Evolutionary conservation across 768 basidiomycete genomes (phyloP).

Genomic region (Mycena alexandri): DNA sequence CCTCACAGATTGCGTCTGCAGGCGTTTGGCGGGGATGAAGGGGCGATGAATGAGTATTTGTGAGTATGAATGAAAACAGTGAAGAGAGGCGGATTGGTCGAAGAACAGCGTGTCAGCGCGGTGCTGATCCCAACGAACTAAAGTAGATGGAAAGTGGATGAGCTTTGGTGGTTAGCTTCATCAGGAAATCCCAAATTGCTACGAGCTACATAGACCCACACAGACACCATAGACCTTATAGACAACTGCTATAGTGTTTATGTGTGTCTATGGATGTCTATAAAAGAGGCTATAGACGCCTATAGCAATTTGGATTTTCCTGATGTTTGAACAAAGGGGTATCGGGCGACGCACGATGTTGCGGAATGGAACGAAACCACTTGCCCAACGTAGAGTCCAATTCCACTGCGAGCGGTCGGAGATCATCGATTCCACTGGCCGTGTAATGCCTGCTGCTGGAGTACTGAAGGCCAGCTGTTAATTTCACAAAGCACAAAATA

Average conservation of each 20-base stretch:
- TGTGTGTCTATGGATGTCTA: no score
- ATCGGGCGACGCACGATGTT: conserved; percentile 12
- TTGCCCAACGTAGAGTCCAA: conserved; percentile 6
- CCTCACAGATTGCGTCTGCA: no score
- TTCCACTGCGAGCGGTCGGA: background rate
- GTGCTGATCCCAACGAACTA: conserved; percentile 19
- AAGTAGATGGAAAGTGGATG: no score
- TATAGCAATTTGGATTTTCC: no score
- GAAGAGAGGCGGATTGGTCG: conserved; percentile 18
- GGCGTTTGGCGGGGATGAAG: conserved; percentile 6
- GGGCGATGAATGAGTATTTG: conserved; percentile 20
- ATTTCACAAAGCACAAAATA: background rate
- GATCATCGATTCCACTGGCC: background rate
- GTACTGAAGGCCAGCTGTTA: background rate
- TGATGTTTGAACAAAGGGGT: no score
- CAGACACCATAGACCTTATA: no score
- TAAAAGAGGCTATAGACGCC: no score
- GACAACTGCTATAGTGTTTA: no score
- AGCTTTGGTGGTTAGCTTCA: no score
- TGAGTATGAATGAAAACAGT: conserved; percentile 4
- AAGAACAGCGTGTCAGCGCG: background rate
- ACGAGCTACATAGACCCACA: no score
- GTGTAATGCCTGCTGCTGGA: conserved; percentile 2
- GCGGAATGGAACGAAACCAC: conserved; percentile 14
- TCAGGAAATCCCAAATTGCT: no score